Evolutionary conservation across 1,139 yeast species (phyloP), one percentile per base, ranked within the genome.

Genomic region (Zygosaccharomyces pseudobailii): DNA sequence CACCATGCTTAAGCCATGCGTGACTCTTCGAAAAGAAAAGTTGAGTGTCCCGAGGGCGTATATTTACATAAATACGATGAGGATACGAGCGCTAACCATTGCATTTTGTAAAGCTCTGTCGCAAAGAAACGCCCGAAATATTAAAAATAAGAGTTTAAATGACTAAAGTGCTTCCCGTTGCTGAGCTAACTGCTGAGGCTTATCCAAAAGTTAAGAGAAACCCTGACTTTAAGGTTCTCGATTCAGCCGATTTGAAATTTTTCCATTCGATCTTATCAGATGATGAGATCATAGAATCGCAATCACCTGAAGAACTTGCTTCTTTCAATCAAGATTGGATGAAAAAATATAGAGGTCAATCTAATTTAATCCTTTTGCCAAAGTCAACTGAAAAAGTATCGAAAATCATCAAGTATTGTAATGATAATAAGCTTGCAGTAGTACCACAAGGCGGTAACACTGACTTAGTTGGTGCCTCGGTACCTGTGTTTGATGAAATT

Each of bases 401-500:
- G 3, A 63, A 79, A 57, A 87, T 92, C 53, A 65, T 92, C 61
- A 81, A 83, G 65, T 85, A 88, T 67, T 88, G 97, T 73, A 86
- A 87, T 62, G 87, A 83, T 28, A 71, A 82, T 43, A 78, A 75
- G 53, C 70, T 90, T 33, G 96, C 97, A 0, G 83, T 90, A 40
- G 96, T 88, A 5, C 97, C 98, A 10, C 97, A 92, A 69, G 96
- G 97, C 62, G 98, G 98, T 53, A 90, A 90, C 68, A 90, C 97
- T 3, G 97, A 97, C 20, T 77, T 90, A 45, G 98, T 92, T 32
- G 98, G 97, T 49, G 98, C 97, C 2, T 85, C 95, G 1, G 81
- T 83, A 25, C 97, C 98, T 0, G 83, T 90, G 2, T 92, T 89
- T 66, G 98, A 90, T 66, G 98, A 90, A 69, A 80, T 92, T 42